Evolutionary conservation across 768 basidiomycete genomes (phyloP), one percentile per base, ranked within the genome.

Genomic region (Mycena alexandri): DNA sequence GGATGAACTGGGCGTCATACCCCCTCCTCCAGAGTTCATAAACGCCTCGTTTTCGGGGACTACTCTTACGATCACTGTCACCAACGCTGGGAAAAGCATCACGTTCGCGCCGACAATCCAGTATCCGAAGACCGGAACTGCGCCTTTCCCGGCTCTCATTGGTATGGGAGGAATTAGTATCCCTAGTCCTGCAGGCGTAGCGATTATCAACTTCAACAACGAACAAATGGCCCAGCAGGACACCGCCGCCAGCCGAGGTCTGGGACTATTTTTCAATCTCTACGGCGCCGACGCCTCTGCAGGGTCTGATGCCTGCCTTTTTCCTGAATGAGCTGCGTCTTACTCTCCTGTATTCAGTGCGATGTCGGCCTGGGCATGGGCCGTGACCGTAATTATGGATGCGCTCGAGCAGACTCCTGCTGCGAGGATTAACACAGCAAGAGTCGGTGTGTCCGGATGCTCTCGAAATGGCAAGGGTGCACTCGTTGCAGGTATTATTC

Each of bases 281-380:
- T 88, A 83, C 74, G 88, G 87, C 12, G 75, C 72, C 33, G 73
- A 71, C 57, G 80, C 82, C 52, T 82, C 81, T 47, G 87, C 87
- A 1, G 78, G 29, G 75, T 47, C 70, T 16, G 47, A 13, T 21
- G 5, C 47, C 50, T 52, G 17, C 38, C 34, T n/a, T 53, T 10
- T 13, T 14, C 12, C 33, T 25, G 9, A 25, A 34, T 1, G 38
- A n/a, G 5, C 46, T n/a, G 33, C 14, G 16, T 1, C 11, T 59
- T 51, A 68, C 36, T 19, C 29, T 51, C 21, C 3, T 33, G 29
- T 29, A 29, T 21, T 33, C 41, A 9, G 79, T 50, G 85, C 88
- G 11, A 84, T 88, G 85, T 86, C 80, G 11, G 88, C 88, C 0
- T 89, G 88, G 88, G 85, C 84, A 5, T 89, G 87, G 88, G 87